Evolutionary conservation across 2,329 filamentous ascomycete genomes (phyloP), one percentile per base, ranked within the genome.

Genomic region (Penicillium sclerotiorum): DNA sequence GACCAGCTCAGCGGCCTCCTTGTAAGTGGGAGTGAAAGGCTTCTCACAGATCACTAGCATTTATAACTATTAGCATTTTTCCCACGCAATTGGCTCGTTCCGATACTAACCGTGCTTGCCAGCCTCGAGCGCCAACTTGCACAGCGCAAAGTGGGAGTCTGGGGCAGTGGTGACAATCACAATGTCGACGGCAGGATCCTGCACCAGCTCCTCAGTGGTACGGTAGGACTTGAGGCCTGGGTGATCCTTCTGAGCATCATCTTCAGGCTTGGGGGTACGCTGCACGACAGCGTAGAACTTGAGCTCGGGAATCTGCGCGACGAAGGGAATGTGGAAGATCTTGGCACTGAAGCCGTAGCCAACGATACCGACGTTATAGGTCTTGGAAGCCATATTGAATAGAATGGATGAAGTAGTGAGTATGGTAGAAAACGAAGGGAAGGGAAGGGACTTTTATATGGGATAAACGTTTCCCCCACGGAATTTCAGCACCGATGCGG

Each of bases 241-340:
- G 66, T 89, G 80, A 68, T 91, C 88, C 55, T 80, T 79, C 17
- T 84, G 80, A 1, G 87, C 87, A 51, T 89, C 87, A 67, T 87
- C 80, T 45, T 78, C 75, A 2, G 80, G 71, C 56, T 80, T 82
- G 5, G 88, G 88, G 5, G 75, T 82, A 52, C 89, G 84, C 71
- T 94, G 89, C 22, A 93, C 86, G 59, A 94, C 85, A 56, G 86
- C 83, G 65, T 90, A 82, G 17, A 93, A 82, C 45, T 78, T 84
- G 66, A 91, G 79, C 47, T 81, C 75, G 6, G 84, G 77, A 0
- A 86, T 83, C 23, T 80, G 78, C 45, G 76, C 74, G 71, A 94
- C 80, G 72, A 91, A 88, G 55, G 89, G 89, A 65, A 93, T 90
- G 71, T 94, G 89, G 73, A 93, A 94, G 73, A 88, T 79, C 67